phyloP scores from a whole-genome alignment of 2,329 filamentous ascomycete genomes.

The Pseudogymnoascus pannorum region DNA sequence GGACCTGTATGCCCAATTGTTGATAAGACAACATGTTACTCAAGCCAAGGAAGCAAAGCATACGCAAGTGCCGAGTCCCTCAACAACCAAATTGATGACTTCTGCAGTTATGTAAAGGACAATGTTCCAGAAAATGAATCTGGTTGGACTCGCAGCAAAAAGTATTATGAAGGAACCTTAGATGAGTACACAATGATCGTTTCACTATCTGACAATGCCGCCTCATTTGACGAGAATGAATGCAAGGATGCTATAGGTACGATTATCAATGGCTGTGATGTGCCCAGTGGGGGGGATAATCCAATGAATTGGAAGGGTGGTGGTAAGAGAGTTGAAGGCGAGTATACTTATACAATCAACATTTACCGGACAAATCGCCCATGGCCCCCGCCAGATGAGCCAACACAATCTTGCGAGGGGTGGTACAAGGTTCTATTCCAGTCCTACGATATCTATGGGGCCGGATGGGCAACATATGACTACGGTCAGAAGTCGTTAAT shows the following conservation, averaged over 20 bases:
- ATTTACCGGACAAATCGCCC: constrained; percentile 18
- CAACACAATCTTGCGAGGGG: constrained; percentile 20
- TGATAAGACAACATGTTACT: neutral
- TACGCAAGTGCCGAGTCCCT: constrained; percentile 21
- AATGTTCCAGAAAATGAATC: constrained; percentile 10
- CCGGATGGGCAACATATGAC: constrained; percentile 24
- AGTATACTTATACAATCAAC: constrained; percentile 24
- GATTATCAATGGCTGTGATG: constrained; percentile 28
- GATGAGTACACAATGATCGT: neutral
- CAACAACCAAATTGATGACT: constrained; percentile 25
- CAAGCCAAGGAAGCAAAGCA: constrained; percentile 16
- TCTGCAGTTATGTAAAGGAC: constrained; percentile 21
- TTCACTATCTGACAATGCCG: constrained; percentile 1
- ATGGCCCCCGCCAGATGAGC: constrained; percentile 21
- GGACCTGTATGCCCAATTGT: neutral
- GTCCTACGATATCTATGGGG: constrained; percentile 21
- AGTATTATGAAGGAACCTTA: constrained; percentile 23
- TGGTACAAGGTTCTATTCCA: constrained; percentile 19
- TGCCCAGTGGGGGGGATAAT: constrained; percentile 20
- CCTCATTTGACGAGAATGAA: constrained; percentile 13
- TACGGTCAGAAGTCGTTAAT: constrained; percentile 23
- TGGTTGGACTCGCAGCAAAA: constrained; percentile 20
- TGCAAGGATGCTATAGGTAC: constrained; percentile 14
- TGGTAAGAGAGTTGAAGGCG: constrained; percentile 21
- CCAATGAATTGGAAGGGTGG: constrained; percentile 29